phyloP scores from a whole-genome alignment of 2,329 filamentous ascomycete species.

The Chrysoporthe deuterocubensis region DNA sequence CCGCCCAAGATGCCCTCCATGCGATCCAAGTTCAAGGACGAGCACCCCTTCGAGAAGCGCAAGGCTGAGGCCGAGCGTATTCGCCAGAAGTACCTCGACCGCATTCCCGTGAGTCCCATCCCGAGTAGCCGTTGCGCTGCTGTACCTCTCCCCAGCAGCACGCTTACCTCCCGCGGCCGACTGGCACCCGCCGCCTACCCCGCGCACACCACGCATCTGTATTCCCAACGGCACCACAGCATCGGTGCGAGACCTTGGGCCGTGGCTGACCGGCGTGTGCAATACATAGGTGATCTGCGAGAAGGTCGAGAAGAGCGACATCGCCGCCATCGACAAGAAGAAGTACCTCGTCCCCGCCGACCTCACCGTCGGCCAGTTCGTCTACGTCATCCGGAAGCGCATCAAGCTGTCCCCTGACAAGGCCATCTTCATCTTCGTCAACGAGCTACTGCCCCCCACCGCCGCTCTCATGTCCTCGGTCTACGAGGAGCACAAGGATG shows the following conservation, averaged over 20 bases:
- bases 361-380: slow-evolving; percentile 95
- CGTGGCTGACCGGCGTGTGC: slow-evolving; percentile 6
- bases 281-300: slow-evolving; percentile 88
- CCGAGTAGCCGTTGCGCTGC: not conserved
- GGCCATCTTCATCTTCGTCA: slow-evolving; percentile 99
- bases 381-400: slow-evolving; percentile 99
- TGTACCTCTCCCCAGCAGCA: not conserved
- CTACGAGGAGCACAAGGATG: slow-evolving; percentile 97
- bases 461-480: slow-evolving; percentile 99
- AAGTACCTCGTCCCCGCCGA: slow-evolving; percentile 98
- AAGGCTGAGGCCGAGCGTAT: slow-evolving; percentile 99
- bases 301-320: slow-evolving; percentile 99
- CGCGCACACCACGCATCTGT: not conserved
- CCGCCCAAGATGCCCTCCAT: slow-evolving; percentile 50
- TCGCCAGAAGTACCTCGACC: slow-evolving; percentile 97
- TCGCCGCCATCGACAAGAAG: slow-evolving; percentile 99
- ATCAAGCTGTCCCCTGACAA: slow-evolving; percentile 99
- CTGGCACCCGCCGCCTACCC: slow-evolving; percentile 11
- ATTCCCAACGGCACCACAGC: not conserved
- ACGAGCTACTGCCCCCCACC: slow-evolving; percentile 94
- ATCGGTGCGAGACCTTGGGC: not conserved
- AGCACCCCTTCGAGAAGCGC: slow-evolving; percentile 99
- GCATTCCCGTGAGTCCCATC: slow-evolving; percentile 85
- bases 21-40: slow-evolving; percentile 99
- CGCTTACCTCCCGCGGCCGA: not conserved